These are phyloP conservation scores for Candida peoriensis DNA, from an alignment of 805 yeast genomes.

Conservation along the genomic window DNA sequence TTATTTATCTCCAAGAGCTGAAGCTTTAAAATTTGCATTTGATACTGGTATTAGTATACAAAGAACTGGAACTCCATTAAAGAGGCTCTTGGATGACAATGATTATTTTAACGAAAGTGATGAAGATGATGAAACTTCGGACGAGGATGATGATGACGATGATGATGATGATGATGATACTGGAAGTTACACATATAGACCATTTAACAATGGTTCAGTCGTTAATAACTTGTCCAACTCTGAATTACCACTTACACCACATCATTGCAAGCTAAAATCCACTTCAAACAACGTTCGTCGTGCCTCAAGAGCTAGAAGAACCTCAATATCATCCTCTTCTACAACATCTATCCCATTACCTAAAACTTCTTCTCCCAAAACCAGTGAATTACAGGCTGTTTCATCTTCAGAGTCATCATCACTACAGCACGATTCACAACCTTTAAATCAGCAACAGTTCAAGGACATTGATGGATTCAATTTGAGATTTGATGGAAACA, in stretches of 20 bases:
- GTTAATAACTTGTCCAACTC: slow-evolving; percentile 7
- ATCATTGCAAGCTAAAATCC: slow-evolving; percentile 10
- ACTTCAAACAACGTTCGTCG: not conserved
- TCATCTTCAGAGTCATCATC: not conserved
- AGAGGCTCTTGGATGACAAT: slow-evolving; percentile 21
- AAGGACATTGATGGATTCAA: slow-evolving; percentile 19
- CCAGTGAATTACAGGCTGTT: too few relatives aligned
- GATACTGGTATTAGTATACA: slow-evolving; percentile 84
- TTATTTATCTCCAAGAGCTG: slow-evolving; percentile 63
- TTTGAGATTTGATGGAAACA: slow-evolving; percentile 23
- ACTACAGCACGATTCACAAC: not conserved
- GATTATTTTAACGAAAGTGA: slow-evolving; percentile 24
- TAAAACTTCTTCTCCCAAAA: too few relatives aligned
- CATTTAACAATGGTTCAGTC: slow-evolving; percentile 4
- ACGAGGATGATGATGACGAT: slow-evolving; percentile 6
- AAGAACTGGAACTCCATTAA: slow-evolving; percentile 35
- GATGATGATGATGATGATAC: slow-evolving; percentile 10
- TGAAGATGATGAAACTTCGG: slow-evolving; percentile 11
- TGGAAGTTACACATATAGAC: slow-evolving; percentile 6
- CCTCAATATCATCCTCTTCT: too few relatives aligned
- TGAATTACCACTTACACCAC: slow-evolving; percentile 17
- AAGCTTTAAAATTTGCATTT: slow-evolving; percentile 78
- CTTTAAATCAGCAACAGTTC: slow-evolving; percentile 6
- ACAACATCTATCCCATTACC: too few relatives aligned
- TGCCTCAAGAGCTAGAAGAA: not conserved